phyloP scores from a whole-genome alignment of 192 early-diverging fungal genomes.

The Backusella circina region DNA sequence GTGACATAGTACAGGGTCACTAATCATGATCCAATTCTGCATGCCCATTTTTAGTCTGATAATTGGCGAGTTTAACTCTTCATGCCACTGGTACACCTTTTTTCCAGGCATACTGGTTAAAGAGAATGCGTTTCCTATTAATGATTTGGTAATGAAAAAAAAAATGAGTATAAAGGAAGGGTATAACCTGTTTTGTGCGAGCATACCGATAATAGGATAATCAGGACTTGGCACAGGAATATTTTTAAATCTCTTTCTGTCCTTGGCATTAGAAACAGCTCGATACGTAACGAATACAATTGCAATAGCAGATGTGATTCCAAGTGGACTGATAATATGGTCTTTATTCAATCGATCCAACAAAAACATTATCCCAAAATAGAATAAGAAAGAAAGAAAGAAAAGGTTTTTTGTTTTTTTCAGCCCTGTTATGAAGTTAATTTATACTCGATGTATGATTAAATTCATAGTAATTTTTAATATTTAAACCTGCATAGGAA shows the following conservation, averaged over 20 bases:
- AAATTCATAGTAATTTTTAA: too few species aligned
- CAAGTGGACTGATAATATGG: background rate
- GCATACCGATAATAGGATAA: background rate
- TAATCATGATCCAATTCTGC: slow-evolving; percentile 8
- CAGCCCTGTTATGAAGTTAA: too few species aligned
- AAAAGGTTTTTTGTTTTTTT: too few species aligned
- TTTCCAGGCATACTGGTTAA: background rate
- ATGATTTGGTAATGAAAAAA: background rate
- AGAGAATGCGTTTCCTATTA: background rate
- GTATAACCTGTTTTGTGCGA: background rate
- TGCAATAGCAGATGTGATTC: background rate
- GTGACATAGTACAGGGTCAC: background rate
- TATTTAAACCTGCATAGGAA: too few species aligned
- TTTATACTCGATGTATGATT: too few species aligned
- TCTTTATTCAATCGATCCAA: background rate
- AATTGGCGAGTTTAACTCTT: background rate
- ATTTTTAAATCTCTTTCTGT: background rate
- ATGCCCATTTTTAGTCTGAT: background rate
- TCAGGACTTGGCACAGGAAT: background rate
- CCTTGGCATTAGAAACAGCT: background rate
- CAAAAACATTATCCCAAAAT: background rate
- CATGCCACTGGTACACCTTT: background rate
- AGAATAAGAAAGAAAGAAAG: too few species aligned
- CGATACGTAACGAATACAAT: background rate
- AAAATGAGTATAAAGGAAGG: background rate